These are phyloP conservation scores for Otatea glauca DNA, from an alignment of 176 grass and related monocot species.

Conservation along the genomic window DNA sequence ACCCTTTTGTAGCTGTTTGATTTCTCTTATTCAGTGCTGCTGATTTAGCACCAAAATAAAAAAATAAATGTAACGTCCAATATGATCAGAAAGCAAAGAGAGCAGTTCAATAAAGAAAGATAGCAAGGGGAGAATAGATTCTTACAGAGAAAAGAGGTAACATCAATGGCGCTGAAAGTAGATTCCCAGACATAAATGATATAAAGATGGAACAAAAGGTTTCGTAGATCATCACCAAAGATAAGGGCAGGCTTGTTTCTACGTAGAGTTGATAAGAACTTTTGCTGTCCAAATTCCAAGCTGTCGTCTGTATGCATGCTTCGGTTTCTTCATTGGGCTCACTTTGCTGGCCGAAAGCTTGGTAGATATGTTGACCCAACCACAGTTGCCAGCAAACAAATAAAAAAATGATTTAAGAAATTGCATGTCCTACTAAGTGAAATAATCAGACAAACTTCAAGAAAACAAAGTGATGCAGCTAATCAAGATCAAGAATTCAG, in stretches of 20 bases:
- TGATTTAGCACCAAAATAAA: no score
- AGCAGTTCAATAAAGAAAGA: no score
- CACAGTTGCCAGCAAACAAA: neutral
- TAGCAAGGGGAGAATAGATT: neutral
- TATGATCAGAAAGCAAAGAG: neutral
- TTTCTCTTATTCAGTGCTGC: no score
- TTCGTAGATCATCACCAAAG: neutral
- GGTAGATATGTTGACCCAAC: neutral
- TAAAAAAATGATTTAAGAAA: neutral
- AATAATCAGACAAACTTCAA: no score
- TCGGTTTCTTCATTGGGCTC: neutral
- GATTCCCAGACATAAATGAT: neutral
- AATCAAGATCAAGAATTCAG: no score
- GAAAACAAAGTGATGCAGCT: no score
- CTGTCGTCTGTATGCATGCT: neutral
- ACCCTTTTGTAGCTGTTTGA: no score
- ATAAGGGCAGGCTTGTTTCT: neutral
- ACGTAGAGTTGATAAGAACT: neutral
- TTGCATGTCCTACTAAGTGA: neutral
- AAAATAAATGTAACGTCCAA: no score
- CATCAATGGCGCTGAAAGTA: neutral
- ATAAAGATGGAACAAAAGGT: neutral
- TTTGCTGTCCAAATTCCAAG: neutral
- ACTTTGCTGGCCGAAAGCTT: constrained; percentile 20
- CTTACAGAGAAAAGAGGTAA: neutral